These are phyloP conservation scores for Aureobasidium sp. DNA, from an alignment of 2,329 filamentous ascomycete genomes.

Conservation along the genomic window DNA sequence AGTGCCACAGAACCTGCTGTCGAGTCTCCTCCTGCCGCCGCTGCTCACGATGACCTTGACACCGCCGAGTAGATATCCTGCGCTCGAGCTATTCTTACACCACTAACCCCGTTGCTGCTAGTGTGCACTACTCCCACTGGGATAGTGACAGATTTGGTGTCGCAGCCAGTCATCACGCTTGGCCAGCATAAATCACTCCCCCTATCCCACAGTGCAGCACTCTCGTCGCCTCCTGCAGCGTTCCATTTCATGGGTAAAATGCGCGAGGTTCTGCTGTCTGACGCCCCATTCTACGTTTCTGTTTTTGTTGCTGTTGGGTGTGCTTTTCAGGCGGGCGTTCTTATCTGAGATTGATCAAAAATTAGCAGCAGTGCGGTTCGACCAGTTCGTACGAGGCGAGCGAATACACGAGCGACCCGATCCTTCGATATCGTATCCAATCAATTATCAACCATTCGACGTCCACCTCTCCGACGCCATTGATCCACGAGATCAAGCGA, in stretches of 20 bases:
- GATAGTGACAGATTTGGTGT: slow-evolving; percentile 1
- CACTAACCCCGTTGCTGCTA: slow-evolving; percentile 4
- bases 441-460: slow-evolving; percentile 13
- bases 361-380: slow-evolving; percentile 10
- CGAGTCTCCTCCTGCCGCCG: slow-evolving; percentile 62
- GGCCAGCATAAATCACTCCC: slow-evolving; percentile 8
- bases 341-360: slow-evolving; percentile 10
- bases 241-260: slow-evolving; percentile 6
- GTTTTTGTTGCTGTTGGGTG: not conserved
- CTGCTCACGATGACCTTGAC: slow-evolving; percentile 89
- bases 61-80: slow-evolving; percentile 63
- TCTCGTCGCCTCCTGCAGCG: slow-evolving; percentile 8
- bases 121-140: not conserved
- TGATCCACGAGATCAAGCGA: slow-evolving; percentile 5
- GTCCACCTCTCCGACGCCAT: not conserved
- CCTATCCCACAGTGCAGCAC: not conserved
- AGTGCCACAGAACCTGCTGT: slow-evolving; percentile 40
- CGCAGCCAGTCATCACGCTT: not conserved
- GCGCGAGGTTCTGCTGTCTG: slow-evolving; percentile 6
- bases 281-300: slow-evolving; percentile 7
- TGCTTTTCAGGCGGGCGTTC: slow-evolving; percentile 8
- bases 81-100: not conserved
- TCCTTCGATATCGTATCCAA: slow-evolving; percentile 13
- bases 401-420: slow-evolving; percentile 11
- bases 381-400: slow-evolving; percentile 11